Evolutionary conservation across 2,329 filamentous ascomycete species (phyloP), one percentile per base, ranked within the genome.

Genomic region (Ophiocordyceps unilateralis): DNA sequence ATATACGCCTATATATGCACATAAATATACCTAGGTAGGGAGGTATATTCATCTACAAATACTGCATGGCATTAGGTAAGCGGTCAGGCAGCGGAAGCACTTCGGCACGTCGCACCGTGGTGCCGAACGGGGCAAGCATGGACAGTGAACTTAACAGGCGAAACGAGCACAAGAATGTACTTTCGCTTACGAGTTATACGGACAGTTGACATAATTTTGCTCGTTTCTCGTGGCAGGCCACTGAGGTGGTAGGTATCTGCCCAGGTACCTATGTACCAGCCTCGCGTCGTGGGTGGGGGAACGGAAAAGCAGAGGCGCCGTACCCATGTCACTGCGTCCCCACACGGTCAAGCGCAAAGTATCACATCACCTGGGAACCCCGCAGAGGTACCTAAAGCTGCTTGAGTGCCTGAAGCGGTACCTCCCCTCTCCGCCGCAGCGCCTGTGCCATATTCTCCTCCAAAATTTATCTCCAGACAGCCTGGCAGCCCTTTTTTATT

Each of bases 391-490:
- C n/a, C 14, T 11, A 17, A 36, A n/a, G 32, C 15, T 36, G 17
- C 32, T 9, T n/a, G 6, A 19, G 32, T 5, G 6, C 32, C 32
- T 34, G 3, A 14, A 9, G 28, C 12, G 28, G 5, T 30, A 36
- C 32, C 17, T 36, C n/a, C 32, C 19, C 32, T 36, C 36, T 21
- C 36, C 36, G 14, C 19, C 22, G 22, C 15, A 40, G 21, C 10
- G 22, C 40, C 28, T 41, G 17, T 39, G 34, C 36, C 41, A 36
- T 44, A 54, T 50, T 51, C 51, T 48, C 52, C 51, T 49, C 52
- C 51, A 52, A 58, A 55, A 58, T 57, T 57, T 55, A 57, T 58
- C 55, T 53, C 54, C 55, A 54, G 37, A 39, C 37, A 39, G 37
- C 37, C 39, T 40, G 39, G 49, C 48, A 47, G 48, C 45, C 47